Conservation (phyloP, 2,329 filamentous ascomycete genomes). For the Colletotrichum costaricense region DNA sequence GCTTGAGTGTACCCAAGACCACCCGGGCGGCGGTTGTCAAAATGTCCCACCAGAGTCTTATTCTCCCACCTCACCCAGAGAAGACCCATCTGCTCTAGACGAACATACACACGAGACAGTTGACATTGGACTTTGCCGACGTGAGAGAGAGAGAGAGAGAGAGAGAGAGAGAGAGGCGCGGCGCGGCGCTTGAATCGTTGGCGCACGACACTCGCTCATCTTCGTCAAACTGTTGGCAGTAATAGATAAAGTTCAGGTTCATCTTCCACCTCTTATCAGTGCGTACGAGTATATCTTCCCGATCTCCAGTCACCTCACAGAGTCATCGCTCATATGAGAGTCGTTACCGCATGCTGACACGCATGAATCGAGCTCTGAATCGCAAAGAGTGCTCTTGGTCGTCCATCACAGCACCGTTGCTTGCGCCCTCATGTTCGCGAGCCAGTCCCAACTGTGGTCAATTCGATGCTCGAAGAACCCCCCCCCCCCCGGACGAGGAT, state of each 20-base stretch:
- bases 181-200: background rate
- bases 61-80: background rate
- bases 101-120: background rate
- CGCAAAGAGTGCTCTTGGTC: background rate
- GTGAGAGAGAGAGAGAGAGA: too few relatives aligned
- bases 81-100: background rate
- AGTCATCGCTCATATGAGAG: background rate
- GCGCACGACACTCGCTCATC: background rate
- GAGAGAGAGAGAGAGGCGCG: too few relatives aligned
- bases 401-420: too few relatives aligned
- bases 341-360: background rate
- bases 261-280: background rate
- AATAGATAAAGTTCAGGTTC: background rate
- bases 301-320: background rate
- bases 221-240: too few relatives aligned
- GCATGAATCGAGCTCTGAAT: background rate
- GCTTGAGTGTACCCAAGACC: background rate
- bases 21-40: background rate
- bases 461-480: background rate
- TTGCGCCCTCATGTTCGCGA: background rate
- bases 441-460: background rate
- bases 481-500: background rate
- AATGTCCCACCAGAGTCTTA: background rate
- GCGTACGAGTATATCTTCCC: background rate
- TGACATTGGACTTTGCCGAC: background rate